Evolutionary conservation across 2,329 filamentous ascomycete species (phyloP), one percentile per base, ranked within the genome.

Genomic region (Lecanicillium sp.): DNA sequence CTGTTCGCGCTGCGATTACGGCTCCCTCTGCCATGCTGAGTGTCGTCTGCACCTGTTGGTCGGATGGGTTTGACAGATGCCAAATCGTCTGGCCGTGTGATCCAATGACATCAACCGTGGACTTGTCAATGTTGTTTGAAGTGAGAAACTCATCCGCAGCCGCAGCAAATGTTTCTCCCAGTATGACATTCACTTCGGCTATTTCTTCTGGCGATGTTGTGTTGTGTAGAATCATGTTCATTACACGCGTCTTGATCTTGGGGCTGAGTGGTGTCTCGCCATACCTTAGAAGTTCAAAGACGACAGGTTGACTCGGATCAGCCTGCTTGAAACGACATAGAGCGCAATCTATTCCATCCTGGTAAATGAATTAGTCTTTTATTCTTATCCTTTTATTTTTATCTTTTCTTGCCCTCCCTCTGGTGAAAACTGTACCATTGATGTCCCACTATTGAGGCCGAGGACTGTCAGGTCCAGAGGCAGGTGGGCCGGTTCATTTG

Each of bases 61-160:
- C 42, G 38, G 68, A 61, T 0, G 71, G 68, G 68, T 73, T 72
- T 33, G 63, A 66, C 7, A 71, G 59, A 8, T 74, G 59, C 69
- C 69, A 77, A 45, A 73, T 72, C 13, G 72, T 77, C 54, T 77
- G 72, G 10, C 72, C 72, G 46, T 78, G 71, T 9, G 69, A 73
- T 19, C 72, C 72, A 22, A 78, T 62, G 17, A 65, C 62, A 44
- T 78, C 72, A 43, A 78, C 27, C 27, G 27, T 28, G 27, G 27
- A 28, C 27, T 20, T 31, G 10, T 15, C 15, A 19, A 38, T 38
- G n/a, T 41, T 35, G 7, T 45, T 38, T n/a, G 22, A 17, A 3
- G 18, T 27, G 9, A 39, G 25, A 14, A 45, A 45, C 3, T 45
- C 33, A 12, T 40, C 18, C 6, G 34, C 41, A 1, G 43, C 43